phyloP scores from a whole-genome alignment of 768 basidiomycete species.

The Amanita muscaria region DNA sequence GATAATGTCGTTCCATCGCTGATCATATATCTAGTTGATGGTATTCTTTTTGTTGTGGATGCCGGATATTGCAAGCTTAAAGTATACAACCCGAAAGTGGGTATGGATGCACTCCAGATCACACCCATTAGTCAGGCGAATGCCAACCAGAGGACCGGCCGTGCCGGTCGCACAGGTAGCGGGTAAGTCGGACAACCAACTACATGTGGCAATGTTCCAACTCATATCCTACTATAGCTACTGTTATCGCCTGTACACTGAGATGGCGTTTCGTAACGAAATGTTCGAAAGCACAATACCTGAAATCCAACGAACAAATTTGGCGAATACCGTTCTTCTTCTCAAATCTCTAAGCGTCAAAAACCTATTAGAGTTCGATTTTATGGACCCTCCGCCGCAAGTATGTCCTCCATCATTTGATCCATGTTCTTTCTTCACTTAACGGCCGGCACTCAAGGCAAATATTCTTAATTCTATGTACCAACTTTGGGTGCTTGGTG shows the following conservation, averaged over 20 bases:
- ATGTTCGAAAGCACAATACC: conserved; percentile 94
- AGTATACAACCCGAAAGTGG: conserved; percentile 98
- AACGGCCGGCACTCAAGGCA: conserved; percentile 42
- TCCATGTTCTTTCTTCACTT: neutral
- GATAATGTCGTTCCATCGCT: conserved; percentile 7
- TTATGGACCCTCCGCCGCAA: conserved; percentile 99
- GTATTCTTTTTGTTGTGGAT: conserved; percentile 95
- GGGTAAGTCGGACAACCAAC: conserved; percentile 48
- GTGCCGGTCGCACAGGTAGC: conserved; percentile 92
- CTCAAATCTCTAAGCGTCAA: conserved; percentile 96
- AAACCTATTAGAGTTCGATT: conserved; percentile 95
- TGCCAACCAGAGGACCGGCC: conserved; percentile 90
- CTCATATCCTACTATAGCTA: conserved; percentile 40
- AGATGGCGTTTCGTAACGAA: conserved; percentile 94
- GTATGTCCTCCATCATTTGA: conserved; percentile 25
- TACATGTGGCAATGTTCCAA: neutral
- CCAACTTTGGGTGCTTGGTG: conserved; percentile 97
- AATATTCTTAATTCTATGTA: conserved; percentile 99
- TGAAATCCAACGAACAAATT: conserved; percentile 95
- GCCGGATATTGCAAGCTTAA: conserved; percentile 96
- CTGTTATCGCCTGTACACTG: conserved; percentile 95
- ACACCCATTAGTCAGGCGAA: conserved; percentile 99
- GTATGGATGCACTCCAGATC: conserved; percentile 98
- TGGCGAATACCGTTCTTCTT: conserved; percentile 92
- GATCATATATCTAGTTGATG: conserved; percentile 61